Evolutionary conservation across 2,329 filamentous ascomycete genomes (phyloP), one percentile per base, ranked within the genome.

Genomic region (Chrysoporthe deuterocubensis): DNA sequence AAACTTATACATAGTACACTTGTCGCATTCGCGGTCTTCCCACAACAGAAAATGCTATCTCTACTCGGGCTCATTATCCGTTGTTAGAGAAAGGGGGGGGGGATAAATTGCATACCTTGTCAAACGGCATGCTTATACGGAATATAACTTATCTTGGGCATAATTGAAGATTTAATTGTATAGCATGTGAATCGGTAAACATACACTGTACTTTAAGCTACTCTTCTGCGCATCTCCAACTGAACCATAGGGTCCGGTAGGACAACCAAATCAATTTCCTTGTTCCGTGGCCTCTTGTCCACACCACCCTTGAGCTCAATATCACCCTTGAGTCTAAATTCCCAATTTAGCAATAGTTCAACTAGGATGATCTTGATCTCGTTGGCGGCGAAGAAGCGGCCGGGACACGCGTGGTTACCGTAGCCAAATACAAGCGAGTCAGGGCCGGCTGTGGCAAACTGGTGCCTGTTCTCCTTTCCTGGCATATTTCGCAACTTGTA

Each of bases 361-460:
- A 74, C 71, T 11, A 79, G 50, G n/a, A 78, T 71, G 70, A 78
- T 73, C 73, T 80, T 79, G 69, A 80, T 74, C 71, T 78, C 75
- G 52, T 77, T 76, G n/a, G 73, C 73, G 0, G 78, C 78, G 64
- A 80, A 78, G 72, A 79, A 80, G 5, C 78, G 72, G 0, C 78
- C 78, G 0, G 78, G 78, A 60, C 78, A 80, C 0, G 80, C 78
- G 65, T 81, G 80, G 0, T 75, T 73, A 1, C 81, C 81, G 66
- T 78, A 78, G 1, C 81, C 80, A 64, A 81, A 82, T 5, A 71
- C 71, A 67, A 79, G 72, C 58, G 74, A 73, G 58, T 75, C 74
- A 60, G 75, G 71, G n/a, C 71, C 76, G 18, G 78, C 73, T 18
- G 75, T 77, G 34, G 79, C 79, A 68, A 82, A 81, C 71, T 83